Evolutionary conservation across 805 yeast species (phyloP).

Genomic region (Ogataea dorogensis): DNA sequence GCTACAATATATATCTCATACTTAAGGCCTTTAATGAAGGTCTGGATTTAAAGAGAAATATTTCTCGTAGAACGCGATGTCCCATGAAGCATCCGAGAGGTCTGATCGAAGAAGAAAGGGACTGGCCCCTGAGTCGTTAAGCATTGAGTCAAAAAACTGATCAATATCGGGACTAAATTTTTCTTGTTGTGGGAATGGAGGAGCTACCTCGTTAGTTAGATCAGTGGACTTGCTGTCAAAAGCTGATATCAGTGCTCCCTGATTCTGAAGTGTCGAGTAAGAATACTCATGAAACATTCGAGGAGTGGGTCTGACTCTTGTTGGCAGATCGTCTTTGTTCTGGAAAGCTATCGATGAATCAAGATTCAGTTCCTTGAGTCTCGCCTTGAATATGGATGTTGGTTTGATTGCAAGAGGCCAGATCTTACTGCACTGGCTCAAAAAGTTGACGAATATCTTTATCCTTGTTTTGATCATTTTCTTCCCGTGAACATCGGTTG

Average conservation of each 20-base stretch:
- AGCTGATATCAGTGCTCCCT: no score
- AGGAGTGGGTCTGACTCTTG: not conserved
- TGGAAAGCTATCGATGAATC: not conserved
- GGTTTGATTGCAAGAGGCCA: slow-evolving; percentile 16
- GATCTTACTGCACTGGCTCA: slow-evolving; percentile 9
- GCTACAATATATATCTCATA: no score
- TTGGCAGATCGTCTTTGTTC: not conserved
- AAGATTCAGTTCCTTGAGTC: slow-evolving; percentile 6
- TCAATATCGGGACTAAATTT: slow-evolving; percentile 11
- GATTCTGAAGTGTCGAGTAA: no score
- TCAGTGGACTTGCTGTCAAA: no score
- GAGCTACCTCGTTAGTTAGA: not conserved
- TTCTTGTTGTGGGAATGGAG: not conserved
- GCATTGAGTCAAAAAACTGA: slow-evolving; percentile 10
- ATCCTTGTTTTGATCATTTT: slow-evolving; percentile 3
- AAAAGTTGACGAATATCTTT: slow-evolving; percentile 5
- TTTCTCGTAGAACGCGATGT: slow-evolving; percentile 12
- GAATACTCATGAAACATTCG: not conserved
- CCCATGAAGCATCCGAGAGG: slow-evolving; percentile 17
- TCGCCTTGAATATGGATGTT: slow-evolving; percentile 9
- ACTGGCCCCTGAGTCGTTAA: slow-evolving; percentile 3
- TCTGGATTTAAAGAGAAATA: slow-evolving; percentile 11
- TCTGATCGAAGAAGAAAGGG: slow-evolving; percentile 12
- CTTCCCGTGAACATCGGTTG: not conserved
- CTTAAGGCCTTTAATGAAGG: not conserved